Conservation (phyloP, 1,139 yeast genomes). For the Scheffersomyces parashehatae region DNA sequence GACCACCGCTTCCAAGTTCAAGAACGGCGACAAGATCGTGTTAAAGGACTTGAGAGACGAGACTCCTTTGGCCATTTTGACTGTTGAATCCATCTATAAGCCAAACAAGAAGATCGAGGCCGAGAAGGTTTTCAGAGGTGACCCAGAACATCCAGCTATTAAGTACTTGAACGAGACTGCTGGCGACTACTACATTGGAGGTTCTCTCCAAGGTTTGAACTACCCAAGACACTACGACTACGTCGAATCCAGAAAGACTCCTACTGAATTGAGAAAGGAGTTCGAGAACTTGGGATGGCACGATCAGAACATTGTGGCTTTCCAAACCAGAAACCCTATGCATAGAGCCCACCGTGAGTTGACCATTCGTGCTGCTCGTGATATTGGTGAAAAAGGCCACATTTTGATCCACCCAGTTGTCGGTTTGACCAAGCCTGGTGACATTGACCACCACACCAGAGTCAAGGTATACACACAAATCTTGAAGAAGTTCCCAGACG, state of each 20-base stretch:
- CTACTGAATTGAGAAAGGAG: constrained; percentile 85
- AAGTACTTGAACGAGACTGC: constrained; percentile 71
- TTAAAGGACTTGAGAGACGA: constrained; percentile 85
- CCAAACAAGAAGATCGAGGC: constrained; percentile 86
- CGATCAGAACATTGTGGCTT: constrained; percentile 79
- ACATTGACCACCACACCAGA: constrained; percentile 95
- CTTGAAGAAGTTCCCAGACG: constrained; percentile 88
- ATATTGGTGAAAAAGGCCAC: constrained; percentile 52
- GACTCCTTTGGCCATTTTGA: constrained; percentile 74
- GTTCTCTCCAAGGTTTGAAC: constrained; percentile 78
- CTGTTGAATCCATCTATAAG: constrained; percentile 74
- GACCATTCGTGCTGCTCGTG: constrained; percentile 87
- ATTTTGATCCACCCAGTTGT: constrained; percentile 95
- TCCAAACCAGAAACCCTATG: constrained; percentile 98
- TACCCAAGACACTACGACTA: constrained; percentile 91
- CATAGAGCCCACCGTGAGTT: constrained; percentile 97
- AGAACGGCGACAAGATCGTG: constrained; percentile 64
- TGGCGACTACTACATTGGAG: constrained; percentile 87
- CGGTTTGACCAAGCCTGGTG: constrained; percentile 96
- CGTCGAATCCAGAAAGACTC: constrained; percentile 83
- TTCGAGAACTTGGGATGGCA: constrained; percentile 79
- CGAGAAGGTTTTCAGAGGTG: constrained; percentile 87
- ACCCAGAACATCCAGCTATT: constrained; percentile 95
- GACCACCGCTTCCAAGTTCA: constrained; percentile 48
- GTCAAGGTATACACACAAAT: constrained; percentile 93